Conservation (phyloP, 305 asterid genomes). For the Fraxinus ornus region DNA sequence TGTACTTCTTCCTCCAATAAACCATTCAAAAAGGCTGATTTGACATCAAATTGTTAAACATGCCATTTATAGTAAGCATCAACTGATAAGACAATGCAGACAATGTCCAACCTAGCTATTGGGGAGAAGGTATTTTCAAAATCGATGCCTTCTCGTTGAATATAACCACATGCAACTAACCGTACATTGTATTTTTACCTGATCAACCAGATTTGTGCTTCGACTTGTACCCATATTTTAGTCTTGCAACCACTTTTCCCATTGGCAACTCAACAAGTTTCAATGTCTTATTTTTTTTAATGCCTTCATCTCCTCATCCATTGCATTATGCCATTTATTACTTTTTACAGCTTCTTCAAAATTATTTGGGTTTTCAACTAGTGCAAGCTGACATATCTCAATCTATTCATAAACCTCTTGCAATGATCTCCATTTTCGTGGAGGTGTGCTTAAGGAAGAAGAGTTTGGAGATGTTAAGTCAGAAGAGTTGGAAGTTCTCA, state of each 20-base stretch:
- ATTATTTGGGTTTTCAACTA: not conserved
- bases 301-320: not conserved
- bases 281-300: conserved; percentile 7
- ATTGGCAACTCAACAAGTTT: conserved; percentile 8
- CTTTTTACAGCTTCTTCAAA: not conserved
- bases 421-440: not conserved
- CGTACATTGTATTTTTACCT: not conserved
- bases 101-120: not conserved
- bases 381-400: not conserved
- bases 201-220: not conserved
- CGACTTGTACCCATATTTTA: conserved; percentile 5
- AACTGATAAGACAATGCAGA: not conserved
- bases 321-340: not conserved
- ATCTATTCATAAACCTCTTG: not conserved
- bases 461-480: not conserved
- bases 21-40: not conserved
- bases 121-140: not conserved
- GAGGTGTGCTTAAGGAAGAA: not conserved
- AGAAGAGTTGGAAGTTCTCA: not conserved
- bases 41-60: not conserved
- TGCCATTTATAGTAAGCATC: not conserved
- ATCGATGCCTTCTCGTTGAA: not conserved
- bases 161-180: not conserved
- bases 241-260: not conserved
- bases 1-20: not conserved